phyloP scores from a whole-genome alignment of 306 rosid genomes.

The Bauhinia variegata region DNA sequence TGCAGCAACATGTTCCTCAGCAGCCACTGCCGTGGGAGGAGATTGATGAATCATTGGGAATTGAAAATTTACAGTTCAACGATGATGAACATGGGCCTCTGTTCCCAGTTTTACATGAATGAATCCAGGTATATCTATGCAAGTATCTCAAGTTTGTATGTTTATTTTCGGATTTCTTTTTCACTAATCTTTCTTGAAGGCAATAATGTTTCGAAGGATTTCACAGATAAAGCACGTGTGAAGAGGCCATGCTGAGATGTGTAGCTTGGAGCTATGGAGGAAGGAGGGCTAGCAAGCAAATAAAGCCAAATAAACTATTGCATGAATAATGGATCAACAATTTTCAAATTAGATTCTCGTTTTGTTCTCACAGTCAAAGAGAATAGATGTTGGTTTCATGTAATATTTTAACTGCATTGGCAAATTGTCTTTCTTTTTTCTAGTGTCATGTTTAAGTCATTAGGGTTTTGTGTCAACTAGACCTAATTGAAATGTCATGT shows the following conservation, averaged over 20 bases:
- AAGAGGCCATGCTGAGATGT: not conserved
- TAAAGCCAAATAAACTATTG: not conserved
- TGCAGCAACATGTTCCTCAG: not conserved
- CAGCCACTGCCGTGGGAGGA: constrained; percentile 6
- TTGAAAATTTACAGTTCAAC: constrained; percentile 18
- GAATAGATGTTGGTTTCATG: no score
- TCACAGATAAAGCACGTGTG: constrained; percentile 4
- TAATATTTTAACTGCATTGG: no score
- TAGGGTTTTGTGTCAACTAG: no score
- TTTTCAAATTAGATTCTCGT: not conserved
- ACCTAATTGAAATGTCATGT: no score
- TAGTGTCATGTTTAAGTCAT: no score
- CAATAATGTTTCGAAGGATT: no score
- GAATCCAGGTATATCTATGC: constrained; percentile 24
- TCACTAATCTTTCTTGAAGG: not conserved
- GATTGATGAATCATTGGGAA: not conserved
- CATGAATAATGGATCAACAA: not conserved
- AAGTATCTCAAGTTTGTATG: not conserved
- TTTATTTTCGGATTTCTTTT: not conserved
- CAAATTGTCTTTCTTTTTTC: no score
- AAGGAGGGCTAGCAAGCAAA: not conserved
- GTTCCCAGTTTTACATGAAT: constrained; percentile 1
- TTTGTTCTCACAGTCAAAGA: no score
- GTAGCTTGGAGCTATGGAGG: constrained; percentile 18
- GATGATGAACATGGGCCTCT: constrained; percentile 26